Evolutionary conservation across 2,329 filamentous ascomycete genomes (phyloP).

Genomic region (Allantophomopsis lycopodina): DNA sequence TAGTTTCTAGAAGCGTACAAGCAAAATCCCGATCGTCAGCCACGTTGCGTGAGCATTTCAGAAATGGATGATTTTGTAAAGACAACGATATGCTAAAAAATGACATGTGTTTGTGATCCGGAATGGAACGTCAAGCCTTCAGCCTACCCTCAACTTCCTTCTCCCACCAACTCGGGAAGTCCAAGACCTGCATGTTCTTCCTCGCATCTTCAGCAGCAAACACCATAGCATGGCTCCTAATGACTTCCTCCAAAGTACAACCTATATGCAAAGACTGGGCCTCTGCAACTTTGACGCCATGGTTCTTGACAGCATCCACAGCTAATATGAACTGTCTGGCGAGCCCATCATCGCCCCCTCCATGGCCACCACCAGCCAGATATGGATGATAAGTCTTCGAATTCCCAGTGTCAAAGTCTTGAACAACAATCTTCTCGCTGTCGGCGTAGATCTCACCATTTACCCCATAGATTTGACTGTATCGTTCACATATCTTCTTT

Average conservation of each 20-base stretch:
- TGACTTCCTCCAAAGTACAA: constrained; percentile 71
- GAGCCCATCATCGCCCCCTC: constrained; percentile 69
- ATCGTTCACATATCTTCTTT: constrained; percentile 72
- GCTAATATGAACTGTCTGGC: constrained; percentile 73
- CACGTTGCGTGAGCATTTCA: too few relatives aligned
- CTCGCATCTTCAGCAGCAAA: constrained; percentile 90
- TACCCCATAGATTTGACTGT: constrained; percentile 76
- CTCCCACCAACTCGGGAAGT: constrained; percentile 68
- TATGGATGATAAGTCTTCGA: constrained; percentile 45
- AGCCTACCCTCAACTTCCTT: constrained; percentile 28
- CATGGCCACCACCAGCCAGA: constrained; percentile 49
- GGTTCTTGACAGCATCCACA: constrained; percentile 64
- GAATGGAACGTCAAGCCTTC: too few relatives aligned
- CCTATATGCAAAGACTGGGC: constrained; percentile 69
- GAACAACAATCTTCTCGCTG: constrained; percentile 59
- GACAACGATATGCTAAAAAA: too few relatives aligned
- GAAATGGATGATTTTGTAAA: too few relatives aligned
- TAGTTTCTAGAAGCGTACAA: too few relatives aligned
- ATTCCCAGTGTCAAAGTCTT: constrained; percentile 51
- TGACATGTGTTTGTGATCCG: too few relatives aligned
- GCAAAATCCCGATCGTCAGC: too few relatives aligned
- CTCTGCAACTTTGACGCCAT: constrained; percentile 46
- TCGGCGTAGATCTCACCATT: constrained; percentile 80
- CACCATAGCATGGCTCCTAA: constrained; percentile 84
- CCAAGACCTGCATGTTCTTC: constrained; percentile 50